Base-by-base conservation (phyloP, 805 yeast species). In the Vanderwaltozyma verrucispora region DNA sequence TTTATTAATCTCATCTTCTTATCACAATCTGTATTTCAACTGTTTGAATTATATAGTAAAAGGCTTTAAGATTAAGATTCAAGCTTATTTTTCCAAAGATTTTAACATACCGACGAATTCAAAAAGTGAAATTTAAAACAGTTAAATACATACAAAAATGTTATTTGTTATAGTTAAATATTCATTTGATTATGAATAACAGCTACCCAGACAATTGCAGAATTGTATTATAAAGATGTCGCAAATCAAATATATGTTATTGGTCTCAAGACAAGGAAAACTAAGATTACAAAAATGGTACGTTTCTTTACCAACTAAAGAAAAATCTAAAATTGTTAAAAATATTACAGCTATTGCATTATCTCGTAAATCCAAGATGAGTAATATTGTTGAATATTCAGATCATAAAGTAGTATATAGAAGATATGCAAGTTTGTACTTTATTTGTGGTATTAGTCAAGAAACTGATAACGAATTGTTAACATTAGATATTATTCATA, bases 211-310 rank as follows among this genome's bases (percentile, higher is more conserved):
- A 10, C 6, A 7, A 7, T 7, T 10, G 10, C n/a, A 32, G 33
- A n/a, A 30, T 32, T 37, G 14, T 34, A 28, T 10, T 21, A 40
- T 10, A 17, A 18, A 23, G 9, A 59, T 60, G 63, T 47, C 62
- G 2, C 53, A 58, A 10, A 72, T 92, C 41, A 81, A 81, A 48
- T 94, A 82, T 59, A 52, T 89, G 37, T 69, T 94, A 34, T 65
- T 92, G 36, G 71, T 89, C 13, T 88, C 96, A 12, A 75, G 96
- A 48, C 98, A 92, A 59, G 99, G 98, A 21, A 92, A 89, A 60
- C 87, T 87, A 24, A 71, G 99, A 50, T 71, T 94, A 26, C 75
- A 94, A 27, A 88, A 88, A 64, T 92, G 99, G 99, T 92, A 86
- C 58, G 72, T 73, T 36, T 77, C 96, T 23, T 67, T 80, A 33